Evolutionary conservation across 2,329 filamentous ascomycete species (phyloP), one percentile per base, ranked within the genome.

Genomic region (Pseudogymnoascus sp.): DNA sequence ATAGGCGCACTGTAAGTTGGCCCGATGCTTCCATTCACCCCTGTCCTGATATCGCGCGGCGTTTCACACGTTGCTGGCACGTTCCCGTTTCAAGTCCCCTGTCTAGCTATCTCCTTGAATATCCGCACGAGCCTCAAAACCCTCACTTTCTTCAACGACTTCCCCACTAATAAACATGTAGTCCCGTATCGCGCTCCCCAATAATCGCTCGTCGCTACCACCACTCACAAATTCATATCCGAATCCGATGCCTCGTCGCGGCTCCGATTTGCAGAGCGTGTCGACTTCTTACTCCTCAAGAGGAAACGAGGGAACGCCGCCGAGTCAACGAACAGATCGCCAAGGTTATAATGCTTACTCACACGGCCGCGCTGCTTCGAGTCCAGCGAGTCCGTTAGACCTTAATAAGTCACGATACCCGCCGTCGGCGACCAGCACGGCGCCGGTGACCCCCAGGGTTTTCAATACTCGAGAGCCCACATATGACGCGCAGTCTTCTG

Each of bases 1-100:
- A 52, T 52, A 52, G 45, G 45, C 45, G 23, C 45, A 52, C 23
- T 63, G 69, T 72, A 67, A 67, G 67, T 62, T 37, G 45, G 45
- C 23, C 23, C 45, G 33, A 41, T 61, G 37, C 37, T 55, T 61
- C 33, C 37, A 61, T 61, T 41, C 49, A 43, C 16, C 33, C 59
- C 41, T 43, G 37, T 61, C 35, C 38, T 43, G 37, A 45, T 43
- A 61, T 31, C 25, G 25, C 37, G 16, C 33, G 11, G 31, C 37
- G 37, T 61, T 61, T 61, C 41, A 61, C 45, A 52, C 45, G 45
- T 16, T 31, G 45, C 45, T 52, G 8, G 12, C 45, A 52, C 23
- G 45, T 52, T 52, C 7, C 45, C 23, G 45, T 52, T 52, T 52
- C 45, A 52, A 52, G 45, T 52, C 45, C 45, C 45, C 45, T 52